Conservation (phyloP, 768 basidiomycete species). For the Boletellus sp. region DNA sequence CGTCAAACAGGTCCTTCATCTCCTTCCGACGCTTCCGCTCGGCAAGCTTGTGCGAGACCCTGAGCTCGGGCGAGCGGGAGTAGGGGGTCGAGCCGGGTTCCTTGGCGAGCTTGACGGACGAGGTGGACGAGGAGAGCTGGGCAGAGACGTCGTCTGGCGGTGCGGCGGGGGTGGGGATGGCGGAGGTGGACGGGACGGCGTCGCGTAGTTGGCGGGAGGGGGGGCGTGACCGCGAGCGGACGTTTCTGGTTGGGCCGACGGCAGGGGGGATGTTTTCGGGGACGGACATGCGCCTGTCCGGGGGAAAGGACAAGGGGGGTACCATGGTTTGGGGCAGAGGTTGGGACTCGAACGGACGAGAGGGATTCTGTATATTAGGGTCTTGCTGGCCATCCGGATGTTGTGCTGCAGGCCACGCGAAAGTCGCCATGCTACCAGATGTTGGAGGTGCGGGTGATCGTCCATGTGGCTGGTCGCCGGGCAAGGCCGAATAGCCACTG, state of each 20-base stretch:
- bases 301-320: slow-evolving; percentile 53
- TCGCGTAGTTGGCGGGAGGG: slow-evolving; percentile 58
- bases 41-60: slow-evolving; percentile 94
- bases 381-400: slow-evolving; percentile 45
- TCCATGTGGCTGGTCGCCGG: slow-evolving; percentile 62
- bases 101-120: slow-evolving; percentile 38
- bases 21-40: slow-evolving; percentile 96
- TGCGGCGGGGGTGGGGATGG: slow-evolving; percentile 36
- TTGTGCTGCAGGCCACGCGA: slow-evolving; percentile 65
- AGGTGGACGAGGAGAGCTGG: slow-evolving; percentile 34
- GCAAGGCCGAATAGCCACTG: slow-evolving; percentile 51
- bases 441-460: slow-evolving; percentile 54
- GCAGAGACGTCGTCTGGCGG: slow-evolving; percentile 40
- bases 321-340: slow-evolving; percentile 47
- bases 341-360: slow-evolving; percentile 49
- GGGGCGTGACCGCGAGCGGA: slow-evolving; percentile 68
- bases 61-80: slow-evolving; percentile 90
- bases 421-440: slow-evolving; percentile 61
- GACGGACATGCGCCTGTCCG: slow-evolving; percentile 76
- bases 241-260: slow-evolving; percentile 45
- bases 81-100: slow-evolving; percentile 72
- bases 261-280: slow-evolving; percentile 52
- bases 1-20: slow-evolving; percentile 99
- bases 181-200: slow-evolving; percentile 37
- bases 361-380: slow-evolving; percentile 38